phyloP scores from a whole-genome alignment of 1,284 basidiomycete species.

The Ceratobasidium papillatum region DNA sequence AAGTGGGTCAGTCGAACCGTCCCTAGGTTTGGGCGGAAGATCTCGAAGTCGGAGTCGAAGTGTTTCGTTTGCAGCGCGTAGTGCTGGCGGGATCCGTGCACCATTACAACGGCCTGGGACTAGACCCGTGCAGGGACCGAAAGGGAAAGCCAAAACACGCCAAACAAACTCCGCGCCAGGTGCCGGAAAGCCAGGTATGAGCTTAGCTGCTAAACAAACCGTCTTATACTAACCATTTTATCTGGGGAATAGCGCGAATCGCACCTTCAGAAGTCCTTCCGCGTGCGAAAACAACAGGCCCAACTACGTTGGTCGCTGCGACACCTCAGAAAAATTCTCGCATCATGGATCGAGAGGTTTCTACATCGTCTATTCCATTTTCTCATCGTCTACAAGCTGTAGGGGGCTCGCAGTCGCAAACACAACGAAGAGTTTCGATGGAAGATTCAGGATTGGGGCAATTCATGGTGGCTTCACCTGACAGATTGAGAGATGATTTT shows the following conservation, averaged over 20 bases:
- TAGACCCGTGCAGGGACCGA: slow-evolving; percentile 3
- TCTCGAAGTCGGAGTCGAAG: slow-evolving; percentile 11
- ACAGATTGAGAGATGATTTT: slow-evolving; percentile 21
- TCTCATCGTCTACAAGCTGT: background rate
- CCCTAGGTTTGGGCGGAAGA: background rate
- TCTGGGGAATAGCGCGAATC: background rate
- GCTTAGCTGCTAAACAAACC: background rate
- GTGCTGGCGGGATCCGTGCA: slow-evolving; percentile 29
- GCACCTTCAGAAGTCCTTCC: background rate
- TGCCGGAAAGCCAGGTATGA: slow-evolving; percentile 10
- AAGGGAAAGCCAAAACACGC: slow-evolving; percentile 8
- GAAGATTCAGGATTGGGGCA: slow-evolving; percentile 21
- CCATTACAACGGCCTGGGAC: slow-evolving; percentile 2
- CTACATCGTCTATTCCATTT: background rate
- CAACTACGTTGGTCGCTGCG: slow-evolving; percentile 12
- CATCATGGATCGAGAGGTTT: slow-evolving; percentile 11
- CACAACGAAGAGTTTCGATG: slow-evolving; percentile 4
- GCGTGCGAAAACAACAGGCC: slow-evolving; percentile 5
- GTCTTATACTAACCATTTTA: background rate
- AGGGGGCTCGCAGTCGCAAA: slow-evolving; percentile 2
- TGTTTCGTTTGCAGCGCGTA: slow-evolving; percentile 29
- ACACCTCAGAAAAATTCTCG: slow-evolving; percentile 25
- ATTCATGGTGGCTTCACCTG: slow-evolving; percentile 32
- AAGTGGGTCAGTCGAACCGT: slow-evolving; percentile 25
- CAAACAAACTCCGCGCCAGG: slow-evolving; percentile 5